Base-by-base conservation (phyloP, 768 basidiomycete species). In the Podaxis sp. region DNA sequence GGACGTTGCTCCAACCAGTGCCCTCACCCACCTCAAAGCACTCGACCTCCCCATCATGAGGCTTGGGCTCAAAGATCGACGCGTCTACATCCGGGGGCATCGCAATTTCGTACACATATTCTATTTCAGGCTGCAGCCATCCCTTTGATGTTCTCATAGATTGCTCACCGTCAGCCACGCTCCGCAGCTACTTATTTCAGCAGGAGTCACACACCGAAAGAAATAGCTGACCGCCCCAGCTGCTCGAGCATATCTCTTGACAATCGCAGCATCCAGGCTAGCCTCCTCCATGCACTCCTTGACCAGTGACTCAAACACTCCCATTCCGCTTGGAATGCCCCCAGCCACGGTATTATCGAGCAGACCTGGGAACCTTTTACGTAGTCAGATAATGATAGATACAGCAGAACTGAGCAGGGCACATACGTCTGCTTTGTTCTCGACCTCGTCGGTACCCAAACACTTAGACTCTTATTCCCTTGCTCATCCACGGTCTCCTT, bases 241-340 rank as follows among this genome's bases (percentile, higher is more conserved):
- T 6, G 84, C 68, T 64, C 81, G 84, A 12, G 88, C 79, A 64
- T 88, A 76, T 22, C 80, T 76, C 53, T 82, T 77, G 11, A 93
- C 86, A 51, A 93, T 71, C n/a, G 78, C 73, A 57, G 87, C 87
- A 2, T 80, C 78, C 24, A 98, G 79, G 67, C 89, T 93, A 2
- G 95, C 96, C 73, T 99, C 96, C 71, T 99, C 96, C 81, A 86
- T 88, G 59, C 92, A 90, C 73, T 98, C 96, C 71, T 96, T 97
- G 40, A 96, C 82, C 49, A 98, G 77, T 1, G 87, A 82, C 53
- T 95, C 89, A 53, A 92, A 84, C 3, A 84, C 74, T 0, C 82
- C 70, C 77, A 89, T 87, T 1, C 95, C 93, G 19, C 88, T 86
- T 0, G 94, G 87, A 36, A 96, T 95, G 2, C 96, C 96, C 0